Base-by-base conservation (phyloP, 345 rosid species). In the Pistacia atlantica region DNA sequence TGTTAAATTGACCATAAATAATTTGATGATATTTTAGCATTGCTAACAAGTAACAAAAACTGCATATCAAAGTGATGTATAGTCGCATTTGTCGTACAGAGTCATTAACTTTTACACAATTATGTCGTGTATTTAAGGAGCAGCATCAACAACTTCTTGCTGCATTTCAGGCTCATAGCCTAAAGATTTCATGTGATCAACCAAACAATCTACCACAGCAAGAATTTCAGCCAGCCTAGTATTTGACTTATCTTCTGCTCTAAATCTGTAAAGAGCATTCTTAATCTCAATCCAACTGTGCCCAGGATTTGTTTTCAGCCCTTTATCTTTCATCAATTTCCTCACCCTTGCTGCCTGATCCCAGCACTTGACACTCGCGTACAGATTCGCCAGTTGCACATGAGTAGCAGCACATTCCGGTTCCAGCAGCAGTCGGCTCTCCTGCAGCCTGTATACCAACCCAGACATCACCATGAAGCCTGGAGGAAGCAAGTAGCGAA, bases 281-380 rank as follows among this genome's bases (percentile, higher is more conserved):
- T 85, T 86, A 52, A 92, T 88, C 83, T 95, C 98, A 49, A 93
- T 86, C 98, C 98, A 93, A 80, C 99, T 95, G 60, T 75, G 85
- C n/a, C 98, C 97, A 10, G 97, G 89, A 78, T 67, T 85, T 9
- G 92, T 89, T 83, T 65, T 89, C 60, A 93, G 83, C 52, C 92
- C 88, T 79, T 75, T 85, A 74, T 95, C 98, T 84, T 95, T 92
- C 95, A 95, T 95, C 80, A 74, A 48, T 49, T 92, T 95, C 83
- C 98, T 87, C 77, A 90, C 84, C 67, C 78, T 85, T 33, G 92
- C 98, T 3, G 88, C 92, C 65, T 89, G 87, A 80, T 90, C 88
- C 96, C 97, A 95, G 78, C 75, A 79, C 33, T 78, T 80, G 5
- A 81, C 90, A 77, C 92, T 84, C 14, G 98, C 94, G 72, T 93